These are phyloP conservation scores for Cladosporium sp. DNA, from an alignment of 2,329 filamentous ascomycete genomes.

Conservation along the genomic window DNA sequence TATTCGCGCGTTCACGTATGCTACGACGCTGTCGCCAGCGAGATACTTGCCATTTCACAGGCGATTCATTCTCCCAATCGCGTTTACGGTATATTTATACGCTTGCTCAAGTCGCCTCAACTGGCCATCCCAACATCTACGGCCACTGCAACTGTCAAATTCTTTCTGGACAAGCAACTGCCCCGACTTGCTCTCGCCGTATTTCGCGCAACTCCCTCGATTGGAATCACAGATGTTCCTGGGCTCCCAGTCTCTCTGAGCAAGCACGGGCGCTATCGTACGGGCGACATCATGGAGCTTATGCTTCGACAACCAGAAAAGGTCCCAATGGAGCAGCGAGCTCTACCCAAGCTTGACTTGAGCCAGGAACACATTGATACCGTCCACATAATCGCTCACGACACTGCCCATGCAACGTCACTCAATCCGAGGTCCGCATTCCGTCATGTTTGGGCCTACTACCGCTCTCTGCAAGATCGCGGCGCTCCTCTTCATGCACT, in stretches of 20 bases:
- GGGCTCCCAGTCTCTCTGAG: constrained; percentile 22
- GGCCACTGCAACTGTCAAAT: constrained; percentile 16
- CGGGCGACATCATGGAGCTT: neutral
- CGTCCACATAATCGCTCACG: constrained; percentile 42
- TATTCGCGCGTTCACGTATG: too few relatives aligned
- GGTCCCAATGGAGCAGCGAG: constrained; percentile 11
- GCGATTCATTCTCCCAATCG: too few relatives aligned
- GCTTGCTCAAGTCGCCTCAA: constrained; percentile 1
- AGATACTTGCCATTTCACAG: too few relatives aligned
- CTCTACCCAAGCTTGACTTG: constrained; percentile 15
- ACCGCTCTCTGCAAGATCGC: constrained; percentile 38
- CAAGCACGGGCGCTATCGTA: neutral
- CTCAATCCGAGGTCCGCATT: constrained; percentile 39
- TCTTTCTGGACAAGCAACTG: constrained; percentile 15
- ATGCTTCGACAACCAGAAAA: constrained; percentile 20
- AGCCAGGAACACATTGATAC: constrained; percentile 37
- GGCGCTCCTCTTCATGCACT: constrained; percentile 40
- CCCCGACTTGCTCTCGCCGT: constrained; percentile 17
- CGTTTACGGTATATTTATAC: neutral
- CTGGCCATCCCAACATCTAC: constrained; percentile 14
- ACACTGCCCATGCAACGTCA: constrained; percentile 36
- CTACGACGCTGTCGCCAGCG: too few relatives aligned
- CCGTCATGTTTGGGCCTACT: constrained; percentile 44
- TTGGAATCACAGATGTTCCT: constrained; percentile 18
- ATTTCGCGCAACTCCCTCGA: constrained; percentile 16